Conservation (phyloP, 2,329 filamentous ascomycete species). For the Fusarium kyushuense region DNA sequence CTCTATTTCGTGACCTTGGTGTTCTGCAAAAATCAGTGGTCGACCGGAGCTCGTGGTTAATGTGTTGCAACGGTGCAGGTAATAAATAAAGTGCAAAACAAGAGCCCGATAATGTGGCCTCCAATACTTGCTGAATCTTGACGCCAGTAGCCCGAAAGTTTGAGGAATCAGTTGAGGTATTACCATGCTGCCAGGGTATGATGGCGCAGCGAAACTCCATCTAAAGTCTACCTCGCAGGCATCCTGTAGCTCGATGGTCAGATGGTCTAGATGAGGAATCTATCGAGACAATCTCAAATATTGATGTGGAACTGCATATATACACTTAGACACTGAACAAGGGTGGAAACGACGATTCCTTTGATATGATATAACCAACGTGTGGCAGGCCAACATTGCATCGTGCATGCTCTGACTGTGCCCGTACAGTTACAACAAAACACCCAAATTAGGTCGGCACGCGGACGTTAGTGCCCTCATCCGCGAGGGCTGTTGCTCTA, state of each 20-base stretch:
- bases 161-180: conserved; percentile 40
- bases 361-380: conserved; percentile 9
- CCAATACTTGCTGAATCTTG: conserved; percentile 12
- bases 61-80: conserved; percentile 7
- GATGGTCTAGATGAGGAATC: conserved; percentile 19
- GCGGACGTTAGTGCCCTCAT: conserved; percentile 23
- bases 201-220: conserved; percentile 41
- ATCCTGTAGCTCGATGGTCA: conserved; percentile 12
- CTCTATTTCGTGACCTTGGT: conserved; percentile 2
- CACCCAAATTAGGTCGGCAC: conserved; percentile 13
- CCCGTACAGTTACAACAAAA: background rate
- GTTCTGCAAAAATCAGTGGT: conserved; percentile 9
- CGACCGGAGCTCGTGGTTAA: conserved; percentile 18
- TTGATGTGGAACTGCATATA: conserved; percentile 27
- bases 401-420: conserved; percentile 13
- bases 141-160: conserved; percentile 26
- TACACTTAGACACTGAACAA: conserved; percentile 2
- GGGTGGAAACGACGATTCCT: conserved; percentile 31
- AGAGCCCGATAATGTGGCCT: conserved; percentile 22
- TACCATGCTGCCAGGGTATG: conserved; percentile 24
- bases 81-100: background rate
- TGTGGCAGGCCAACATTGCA: conserved; percentile 26
- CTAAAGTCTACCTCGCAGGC: conserved; percentile 17
- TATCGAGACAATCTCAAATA: conserved; percentile 22
- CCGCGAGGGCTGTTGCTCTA: conserved; percentile 4